phyloP scores from a whole-genome alignment of 441 rosid genomes.

The Euphorbia celastroides region DNA sequence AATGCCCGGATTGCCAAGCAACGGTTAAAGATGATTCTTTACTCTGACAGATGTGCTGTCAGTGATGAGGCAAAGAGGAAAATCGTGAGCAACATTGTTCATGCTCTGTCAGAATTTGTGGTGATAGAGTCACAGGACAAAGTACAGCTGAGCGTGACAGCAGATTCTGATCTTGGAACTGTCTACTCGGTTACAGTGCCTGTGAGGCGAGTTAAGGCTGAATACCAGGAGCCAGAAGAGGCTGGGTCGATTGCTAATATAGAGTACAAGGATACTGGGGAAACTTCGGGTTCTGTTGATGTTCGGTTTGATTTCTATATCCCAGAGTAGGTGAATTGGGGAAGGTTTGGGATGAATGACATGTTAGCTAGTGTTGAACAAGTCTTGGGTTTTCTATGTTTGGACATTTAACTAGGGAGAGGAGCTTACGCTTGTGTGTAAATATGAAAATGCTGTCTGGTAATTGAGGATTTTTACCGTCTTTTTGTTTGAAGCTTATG shows the following conservation, averaged over 20 bases:
- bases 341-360: neutral
- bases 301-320: constrained; percentile 85
- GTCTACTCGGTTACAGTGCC: constrained; percentile 94
- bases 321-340: constrained; percentile 41
- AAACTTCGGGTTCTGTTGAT: constrained; percentile 74
- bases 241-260: constrained; percentile 61
- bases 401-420: constrained; percentile 19
- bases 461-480: constrained; percentile 19
- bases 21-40: constrained; percentile 90
- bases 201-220: constrained; percentile 83
- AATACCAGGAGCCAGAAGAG: constrained; percentile 65
- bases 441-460: constrained; percentile 26
- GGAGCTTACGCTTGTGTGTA: constrained; percentile 31
- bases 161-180: constrained; percentile 86
- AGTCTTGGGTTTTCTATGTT: constrained; percentile 12
- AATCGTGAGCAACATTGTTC: constrained; percentile 81
- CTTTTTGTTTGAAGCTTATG: constrained; percentile 7
- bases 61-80: constrained; percentile 89
- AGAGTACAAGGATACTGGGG: constrained; percentile 69
- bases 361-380: neutral
- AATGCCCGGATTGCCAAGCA: constrained; percentile 96
- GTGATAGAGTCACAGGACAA: constrained; percentile 98
- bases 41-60: constrained; percentile 95
- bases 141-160: constrained; percentile 81
- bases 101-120: constrained; percentile 84